phyloP scores from a whole-genome alignment of 768 basidiomycete genomes.

The Dacryopinax primogenitus region DNA sequence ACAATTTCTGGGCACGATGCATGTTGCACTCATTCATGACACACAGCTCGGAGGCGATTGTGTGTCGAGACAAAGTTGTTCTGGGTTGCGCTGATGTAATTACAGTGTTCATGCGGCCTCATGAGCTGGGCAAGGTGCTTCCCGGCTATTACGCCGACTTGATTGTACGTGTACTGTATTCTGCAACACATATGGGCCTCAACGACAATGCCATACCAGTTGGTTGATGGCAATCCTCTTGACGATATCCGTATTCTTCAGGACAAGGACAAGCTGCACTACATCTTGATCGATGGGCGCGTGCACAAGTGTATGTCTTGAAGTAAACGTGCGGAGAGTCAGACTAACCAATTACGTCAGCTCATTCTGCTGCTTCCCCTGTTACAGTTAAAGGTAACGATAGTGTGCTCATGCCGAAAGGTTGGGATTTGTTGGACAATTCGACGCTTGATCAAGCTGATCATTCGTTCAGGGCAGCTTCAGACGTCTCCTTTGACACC shows the following conservation, averaged over 20 bases:
- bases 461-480: background rate
- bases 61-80: background rate
- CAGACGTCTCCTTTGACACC: background rate
- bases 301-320: background rate
- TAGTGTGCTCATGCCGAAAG: background rate
- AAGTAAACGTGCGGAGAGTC: background rate
- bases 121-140: constrained; percentile 30
- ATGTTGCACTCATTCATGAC: background rate
- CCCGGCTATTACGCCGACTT: constrained; percentile 31
- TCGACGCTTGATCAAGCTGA: background rate
- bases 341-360: background rate
- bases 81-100: background rate
- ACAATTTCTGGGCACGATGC: background rate
- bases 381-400: background rate
- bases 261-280: constrained; percentile 25
- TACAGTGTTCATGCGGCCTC: constrained; percentile 20
- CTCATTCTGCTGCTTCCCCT: background rate
- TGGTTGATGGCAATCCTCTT: constrained; percentile 29
- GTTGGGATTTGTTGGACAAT: background rate
- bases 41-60: constrained; percentile 23
- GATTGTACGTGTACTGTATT: constrained; percentile 13
- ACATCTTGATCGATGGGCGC: constrained; percentile 23
- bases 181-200: background rate
- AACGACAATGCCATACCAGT: background rate
- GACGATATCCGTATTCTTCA: constrained; percentile 28